Conservation (phyloP, 139 green algal species). For the Chlorella sp. region DNA sequence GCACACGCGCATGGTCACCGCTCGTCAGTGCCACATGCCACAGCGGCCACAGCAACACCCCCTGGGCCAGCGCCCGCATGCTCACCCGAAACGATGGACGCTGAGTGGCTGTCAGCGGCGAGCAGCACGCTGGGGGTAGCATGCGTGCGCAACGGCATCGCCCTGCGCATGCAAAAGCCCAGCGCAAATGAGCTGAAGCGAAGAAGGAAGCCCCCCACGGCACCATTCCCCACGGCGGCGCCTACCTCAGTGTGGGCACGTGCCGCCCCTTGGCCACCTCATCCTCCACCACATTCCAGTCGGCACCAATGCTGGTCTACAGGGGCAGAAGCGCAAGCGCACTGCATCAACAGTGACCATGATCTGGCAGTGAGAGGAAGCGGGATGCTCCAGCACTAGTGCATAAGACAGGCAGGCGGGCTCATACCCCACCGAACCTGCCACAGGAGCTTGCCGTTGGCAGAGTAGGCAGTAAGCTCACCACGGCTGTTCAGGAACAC, state of each 20-base stretch:
- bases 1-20: neutral
- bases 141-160: slow-evolving; percentile 65
- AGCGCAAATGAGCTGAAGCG: too few species aligned
- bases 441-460: slow-evolving; percentile 58
- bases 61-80: neutral
- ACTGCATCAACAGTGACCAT: neutral
- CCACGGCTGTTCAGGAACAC: slow-evolving; percentile 83
- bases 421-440: slow-evolving; percentile 40
- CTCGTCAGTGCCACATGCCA: neutral
- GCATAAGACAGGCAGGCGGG: neutral
- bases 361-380: neutral
- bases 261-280: neutral
- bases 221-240: neutral
- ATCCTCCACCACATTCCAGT: neutral
- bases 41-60: neutral
- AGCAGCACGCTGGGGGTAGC: slow-evolving; percentile 64
- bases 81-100: too few species aligned
- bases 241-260: slow-evolving; percentile 4
- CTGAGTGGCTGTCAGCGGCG: slow-evolving; percentile 49
- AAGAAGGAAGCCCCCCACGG: too few species aligned
- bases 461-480: slow-evolving; percentile 72
- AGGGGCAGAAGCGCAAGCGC: neutral
- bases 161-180: slow-evolving; percentile 64
- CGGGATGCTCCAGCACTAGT: neutral
- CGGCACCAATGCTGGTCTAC: neutral